A percentile compares a stretch with the other conserved stretches of the same genome.
Evolutionary conservation across 2,329 filamentous ascomycete genomes (phyloP).

Genomic region (Erysiphe pulchra): DNA sequence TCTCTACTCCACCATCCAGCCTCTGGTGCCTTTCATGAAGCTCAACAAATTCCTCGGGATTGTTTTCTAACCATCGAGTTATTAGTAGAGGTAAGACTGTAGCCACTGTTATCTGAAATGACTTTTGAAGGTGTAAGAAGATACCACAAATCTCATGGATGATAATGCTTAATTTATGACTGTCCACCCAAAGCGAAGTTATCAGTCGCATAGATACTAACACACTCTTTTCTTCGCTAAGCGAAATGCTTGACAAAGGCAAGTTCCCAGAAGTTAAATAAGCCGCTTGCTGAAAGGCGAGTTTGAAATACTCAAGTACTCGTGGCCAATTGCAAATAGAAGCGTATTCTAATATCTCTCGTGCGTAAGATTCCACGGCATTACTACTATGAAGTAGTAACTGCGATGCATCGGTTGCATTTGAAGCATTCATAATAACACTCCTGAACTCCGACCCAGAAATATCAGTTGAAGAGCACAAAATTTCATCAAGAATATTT

Average conservation of each 20-base stretch:
- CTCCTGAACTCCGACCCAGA: slow-evolving; percentile 11
- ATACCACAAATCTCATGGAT: slow-evolving; percentile 41
- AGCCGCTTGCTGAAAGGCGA: slow-evolving; percentile 11
- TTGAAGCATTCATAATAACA: slow-evolving; percentile 9
- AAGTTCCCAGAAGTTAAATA: slow-evolving; percentile 8
- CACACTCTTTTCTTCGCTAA: slow-evolving; percentile 14
- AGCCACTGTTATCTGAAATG: slow-evolving; percentile 37
- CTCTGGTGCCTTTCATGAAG: slow-evolving; percentile 33
- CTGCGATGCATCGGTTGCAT: slow-evolving; percentile 9
- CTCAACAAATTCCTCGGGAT: slow-evolving; percentile 36
- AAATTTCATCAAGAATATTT: slow-evolving; percentile 27
- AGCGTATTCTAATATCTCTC: slow-evolving; percentile 33
- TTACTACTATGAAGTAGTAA: slow-evolving; percentile 11
- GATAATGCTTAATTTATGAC: slow-evolving; percentile 30
- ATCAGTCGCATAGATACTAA: slow-evolving; percentile 31
- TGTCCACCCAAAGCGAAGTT: slow-evolving; percentile 38
- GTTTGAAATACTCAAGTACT: slow-evolving; percentile 32
- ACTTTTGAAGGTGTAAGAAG: slow-evolving; percentile 38
- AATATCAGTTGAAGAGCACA: slow-evolving; percentile 6
- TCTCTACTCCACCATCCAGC: slow-evolving; percentile 39
- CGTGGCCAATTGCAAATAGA: slow-evolving; percentile 37
- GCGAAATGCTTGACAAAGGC: slow-evolving; percentile 5
- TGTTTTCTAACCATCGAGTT: slow-evolving; percentile 37
- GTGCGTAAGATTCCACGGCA: slow-evolving; percentile 28
- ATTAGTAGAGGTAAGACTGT: slow-evolving; percentile 36